These are phyloP conservation scores for Polychytrium aggregatum DNA, from an alignment of 192 early-diverging fungal genomes.

Conservation along the genomic window DNA sequence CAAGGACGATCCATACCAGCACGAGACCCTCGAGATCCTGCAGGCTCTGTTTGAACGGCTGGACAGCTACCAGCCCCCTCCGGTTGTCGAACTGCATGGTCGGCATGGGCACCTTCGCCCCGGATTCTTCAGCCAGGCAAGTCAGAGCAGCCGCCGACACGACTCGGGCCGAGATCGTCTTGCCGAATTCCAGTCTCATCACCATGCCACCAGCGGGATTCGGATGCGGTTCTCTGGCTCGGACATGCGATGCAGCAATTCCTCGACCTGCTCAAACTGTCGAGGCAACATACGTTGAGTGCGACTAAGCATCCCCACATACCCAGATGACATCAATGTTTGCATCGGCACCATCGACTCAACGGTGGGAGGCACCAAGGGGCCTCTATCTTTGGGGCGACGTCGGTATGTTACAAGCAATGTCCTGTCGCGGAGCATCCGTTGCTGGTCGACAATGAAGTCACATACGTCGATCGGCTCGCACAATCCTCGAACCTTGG, in stretches of 20 bases:
- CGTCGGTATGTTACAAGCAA: too few species aligned
- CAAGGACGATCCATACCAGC: constrained; percentile 58
- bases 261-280: too few species aligned
- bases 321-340: background rate
- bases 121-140: background rate
- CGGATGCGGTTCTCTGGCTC: background rate
- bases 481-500: background rate
- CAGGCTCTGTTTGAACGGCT: constrained; percentile 12
- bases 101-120: background rate
- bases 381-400: constrained; percentile 34
- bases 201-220: constrained; percentile 3
- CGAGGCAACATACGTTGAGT: too few species aligned
- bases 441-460: constrained; percentile 5
- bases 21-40: constrained; percentile 41
- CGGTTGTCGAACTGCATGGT: background rate
- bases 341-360: background rate
- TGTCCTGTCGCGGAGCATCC: too few species aligned
- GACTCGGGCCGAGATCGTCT: constrained; percentile 2
- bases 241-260: background rate
- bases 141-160: background rate
- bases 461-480: background rate
- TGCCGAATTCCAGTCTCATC: constrained; percentile 21
- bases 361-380: constrained; percentile 10
- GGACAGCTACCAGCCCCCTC: constrained; percentile 9
- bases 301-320: too few species aligned